phyloP scores from a whole-genome alignment of 441 rosid species.

The Brassica hybrid region DNA sequence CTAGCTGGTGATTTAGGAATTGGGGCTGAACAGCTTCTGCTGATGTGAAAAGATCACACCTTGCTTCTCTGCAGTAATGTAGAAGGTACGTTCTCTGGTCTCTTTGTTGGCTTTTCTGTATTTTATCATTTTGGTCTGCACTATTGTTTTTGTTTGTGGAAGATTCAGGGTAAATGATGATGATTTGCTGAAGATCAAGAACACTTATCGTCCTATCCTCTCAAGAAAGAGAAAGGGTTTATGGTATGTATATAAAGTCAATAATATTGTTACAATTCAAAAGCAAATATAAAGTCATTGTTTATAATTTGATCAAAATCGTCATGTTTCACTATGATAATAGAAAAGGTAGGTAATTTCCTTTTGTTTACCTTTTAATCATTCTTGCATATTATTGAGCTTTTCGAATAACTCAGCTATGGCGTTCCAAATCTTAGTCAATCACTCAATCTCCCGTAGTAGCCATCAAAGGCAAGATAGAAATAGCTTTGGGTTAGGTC shows the following conservation, averaged over 20 bases:
- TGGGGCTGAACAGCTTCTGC: constrained; percentile 66
- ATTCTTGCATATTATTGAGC: not conserved
- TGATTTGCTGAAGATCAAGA: constrained; percentile 46
- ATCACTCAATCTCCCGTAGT: not conserved
- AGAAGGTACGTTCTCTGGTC: constrained; percentile 61
- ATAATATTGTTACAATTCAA: not conserved
- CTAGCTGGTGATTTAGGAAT: constrained; percentile 65
- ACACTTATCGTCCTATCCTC: constrained; percentile 65
- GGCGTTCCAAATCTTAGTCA: not conserved
- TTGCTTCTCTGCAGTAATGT: constrained; percentile 50
- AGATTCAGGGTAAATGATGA: not conserved
- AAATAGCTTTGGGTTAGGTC: not conserved
- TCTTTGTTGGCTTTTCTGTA: constrained; percentile 5
- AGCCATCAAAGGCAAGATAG: not conserved
- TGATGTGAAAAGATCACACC: constrained; percentile 74
- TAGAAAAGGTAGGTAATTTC: not conserved
- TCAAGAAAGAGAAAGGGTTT: constrained; percentile 84
- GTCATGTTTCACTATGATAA: not conserved
- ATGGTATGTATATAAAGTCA: constrained; percentile 56
- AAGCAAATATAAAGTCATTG: not conserved
- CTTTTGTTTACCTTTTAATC: not conserved
- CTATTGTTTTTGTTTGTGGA: not conserved
- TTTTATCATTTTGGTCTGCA: constrained; percentile 21
- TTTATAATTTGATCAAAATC: not conserved
- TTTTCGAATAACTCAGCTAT: not conserved